Evolutionary conservation across 495 filamentous ascomycete genomes (phyloP), one percentile per base, ranked within the genome.

Genomic region (Tuber microsphaerosporum): DNA sequence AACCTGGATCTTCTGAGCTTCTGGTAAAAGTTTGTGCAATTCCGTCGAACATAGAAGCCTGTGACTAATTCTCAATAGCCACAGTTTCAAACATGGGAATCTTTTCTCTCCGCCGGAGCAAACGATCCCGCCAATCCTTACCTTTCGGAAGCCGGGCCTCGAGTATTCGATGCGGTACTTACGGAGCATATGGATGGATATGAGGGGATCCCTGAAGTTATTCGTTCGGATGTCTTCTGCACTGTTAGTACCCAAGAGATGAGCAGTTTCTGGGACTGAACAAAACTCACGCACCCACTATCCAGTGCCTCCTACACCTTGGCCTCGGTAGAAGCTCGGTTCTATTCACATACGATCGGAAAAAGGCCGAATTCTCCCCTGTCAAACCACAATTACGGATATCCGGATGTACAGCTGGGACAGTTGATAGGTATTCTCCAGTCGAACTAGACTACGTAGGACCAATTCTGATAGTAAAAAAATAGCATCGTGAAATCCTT

Each of bases 291-390:
- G 12, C 79, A 83, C 42, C 76, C 87, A 17, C 75, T 88, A 22
- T 84, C 84, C 82, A 88, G 70, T 90, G 89, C 37, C 84, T 97
- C 31, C 83, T 92, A 48, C 88, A 89, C 71, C 87, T 97, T 16
- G 92, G 91, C 0, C 86, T 97, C 3, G 95, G 95, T 8, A 88
- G 93, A 84, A 91, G 89, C 71, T 97, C 94, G 0, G 83, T 91
- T 16, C 88, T 97, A 70, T 97, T 96, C 83, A 82, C 82, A 1
- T 97, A 90, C 85, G 86, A 93, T 73, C 81, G 86, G 43, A 81
- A 85, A 39, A 88, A 86, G 44, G 83, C 83, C 72, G 83, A 83
- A 12, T 97, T 97, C 79, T 83, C 84, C 48, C 89, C 87, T 46
- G 84, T 85, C 12, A 78, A 89, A 12, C 79, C 87, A 5, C 82